Evolutionary conservation across 257 asterid genomes (phyloP).

Genomic region (Henckelia pumila): DNA sequence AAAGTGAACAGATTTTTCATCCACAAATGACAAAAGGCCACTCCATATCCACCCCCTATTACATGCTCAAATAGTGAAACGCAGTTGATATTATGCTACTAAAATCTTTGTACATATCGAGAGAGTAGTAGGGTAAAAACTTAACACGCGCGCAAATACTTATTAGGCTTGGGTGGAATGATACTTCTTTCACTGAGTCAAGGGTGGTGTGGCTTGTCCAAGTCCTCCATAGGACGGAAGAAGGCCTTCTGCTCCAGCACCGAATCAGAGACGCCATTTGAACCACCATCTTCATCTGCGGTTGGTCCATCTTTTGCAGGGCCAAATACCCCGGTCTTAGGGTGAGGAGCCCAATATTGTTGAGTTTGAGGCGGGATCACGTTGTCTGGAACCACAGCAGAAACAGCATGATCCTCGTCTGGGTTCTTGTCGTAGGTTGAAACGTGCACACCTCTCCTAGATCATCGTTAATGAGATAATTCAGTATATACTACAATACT

Average conservation of each 20-base stretch:
- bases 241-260: background rate
- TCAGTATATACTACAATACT: background rate
- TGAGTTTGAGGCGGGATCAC: background rate
- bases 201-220: constrained; percentile 4
- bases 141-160: background rate
- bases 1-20: background rate
- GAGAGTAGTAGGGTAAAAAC: background rate
- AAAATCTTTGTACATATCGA: background rate
- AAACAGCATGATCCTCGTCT: background rate
- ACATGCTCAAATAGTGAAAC: background rate
- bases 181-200: background rate
- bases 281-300: background rate
- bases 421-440: constrained; percentile 3
- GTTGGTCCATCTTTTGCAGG: background rate
- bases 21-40: background rate
- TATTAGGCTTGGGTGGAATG: background rate
- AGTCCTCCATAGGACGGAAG: background rate
- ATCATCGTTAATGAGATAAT: background rate
- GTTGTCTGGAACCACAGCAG: background rate
- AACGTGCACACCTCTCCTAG: background rate
- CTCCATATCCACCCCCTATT: background rate
- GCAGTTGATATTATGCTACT: background rate
- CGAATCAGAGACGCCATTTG: background rate
- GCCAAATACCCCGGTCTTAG: background rate
- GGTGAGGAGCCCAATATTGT: background rate